A percentile compares a stretch with the other conserved stretches of the same genome.
Conservation (phyloP, 805 yeast genomes). For the Lachancea cidri region DNA sequence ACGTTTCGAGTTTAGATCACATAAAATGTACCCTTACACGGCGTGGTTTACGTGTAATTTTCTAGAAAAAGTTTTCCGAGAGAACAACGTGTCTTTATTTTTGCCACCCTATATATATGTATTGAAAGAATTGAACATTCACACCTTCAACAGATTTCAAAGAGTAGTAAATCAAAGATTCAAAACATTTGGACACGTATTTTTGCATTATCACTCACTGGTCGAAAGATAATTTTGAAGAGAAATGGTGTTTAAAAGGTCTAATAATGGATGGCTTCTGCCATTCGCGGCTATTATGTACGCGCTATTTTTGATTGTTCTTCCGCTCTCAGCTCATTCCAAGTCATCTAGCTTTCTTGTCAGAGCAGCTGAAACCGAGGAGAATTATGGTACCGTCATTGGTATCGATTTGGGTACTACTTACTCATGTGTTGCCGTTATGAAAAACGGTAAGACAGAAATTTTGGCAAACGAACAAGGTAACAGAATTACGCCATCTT, state of each 20-base stretch:
- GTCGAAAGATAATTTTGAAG: background rate
- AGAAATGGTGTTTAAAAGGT: slow-evolving; percentile 1
- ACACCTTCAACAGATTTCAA: too few species aligned
- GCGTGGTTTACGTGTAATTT: background rate
- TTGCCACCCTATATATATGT: slow-evolving; percentile 9
- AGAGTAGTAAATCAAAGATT: background rate
- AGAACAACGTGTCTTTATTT: slow-evolving; percentile 10
- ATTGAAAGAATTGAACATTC: slow-evolving; percentile 1
- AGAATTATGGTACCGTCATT: slow-evolving; percentile 61
- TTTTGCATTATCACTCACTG: background rate
- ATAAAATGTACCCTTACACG: too few species aligned
- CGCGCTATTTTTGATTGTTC: slow-evolving; percentile 26
- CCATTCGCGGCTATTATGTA: slow-evolving; percentile 40
- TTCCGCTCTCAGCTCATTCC: slow-evolving; percentile 25
- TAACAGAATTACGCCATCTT: slow-evolving; percentile 93
- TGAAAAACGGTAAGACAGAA: slow-evolving; percentile 82
- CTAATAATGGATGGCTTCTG: slow-evolving; percentile 36
- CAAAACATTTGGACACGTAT: background rate
- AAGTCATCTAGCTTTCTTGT: slow-evolving; percentile 29
- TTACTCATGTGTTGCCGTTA: slow-evolving; percentile 92
- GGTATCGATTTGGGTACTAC: slow-evolving; percentile 98
- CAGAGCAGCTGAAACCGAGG: slow-evolving; percentile 37
- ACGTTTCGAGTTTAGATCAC: too few species aligned
- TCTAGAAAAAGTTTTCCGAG: slow-evolving; percentile 2
- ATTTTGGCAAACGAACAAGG: slow-evolving; percentile 95